Evolutionary conservation across 495 filamentous ascomycete species (phyloP), one percentile per base, ranked within the genome.

Genomic region (Aspergillus campestris): DNA sequence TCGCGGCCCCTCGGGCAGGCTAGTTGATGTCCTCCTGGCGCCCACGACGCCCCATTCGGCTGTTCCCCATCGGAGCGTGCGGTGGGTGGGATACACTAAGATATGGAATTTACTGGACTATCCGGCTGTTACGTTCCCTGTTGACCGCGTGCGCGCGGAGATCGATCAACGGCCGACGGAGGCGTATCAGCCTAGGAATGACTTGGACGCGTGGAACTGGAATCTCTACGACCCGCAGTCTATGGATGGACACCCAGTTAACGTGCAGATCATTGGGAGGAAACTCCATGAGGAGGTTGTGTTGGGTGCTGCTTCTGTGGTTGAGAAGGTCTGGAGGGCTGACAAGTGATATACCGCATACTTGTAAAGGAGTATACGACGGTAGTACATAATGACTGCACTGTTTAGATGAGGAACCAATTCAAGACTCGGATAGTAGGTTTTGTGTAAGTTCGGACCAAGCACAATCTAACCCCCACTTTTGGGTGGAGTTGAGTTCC

Each of bases 91-190:
- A 0, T 88, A 86, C 51, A 84, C 80, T 0, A 67, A 70, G 34
- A 77, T 84, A 48, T 87, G 83, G 82, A 86, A 88, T 56, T 52
- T 86, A 31, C 60, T 86, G 0, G 81, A 86, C 53, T 86, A 81
- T 52, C 75, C 76, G 7, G 64, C 71, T 24, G 62, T 80, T 30
- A 72, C 74, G 5, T 61, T 83, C 37, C 80, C 80, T 1, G 70
- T 82, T 14, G 67, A 71, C 13, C 59, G 64, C 24, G 76, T 74
- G 7, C 68, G 57, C n/a, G 66, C 66, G 7, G 71, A 74, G 33
- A 65, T 67, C 47, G 65, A 71, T 42, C 65, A 69, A 45, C 49
- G 64, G 42, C 60, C 69, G 7, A 51, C 58, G 6, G 54, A 64
- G 38, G 56, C 51, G 3, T 83, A 77, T 57, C 50, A 59, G 38